Conservation (phyloP, 1,139 yeast species). For the Debaryomyces udenii region DNA sequence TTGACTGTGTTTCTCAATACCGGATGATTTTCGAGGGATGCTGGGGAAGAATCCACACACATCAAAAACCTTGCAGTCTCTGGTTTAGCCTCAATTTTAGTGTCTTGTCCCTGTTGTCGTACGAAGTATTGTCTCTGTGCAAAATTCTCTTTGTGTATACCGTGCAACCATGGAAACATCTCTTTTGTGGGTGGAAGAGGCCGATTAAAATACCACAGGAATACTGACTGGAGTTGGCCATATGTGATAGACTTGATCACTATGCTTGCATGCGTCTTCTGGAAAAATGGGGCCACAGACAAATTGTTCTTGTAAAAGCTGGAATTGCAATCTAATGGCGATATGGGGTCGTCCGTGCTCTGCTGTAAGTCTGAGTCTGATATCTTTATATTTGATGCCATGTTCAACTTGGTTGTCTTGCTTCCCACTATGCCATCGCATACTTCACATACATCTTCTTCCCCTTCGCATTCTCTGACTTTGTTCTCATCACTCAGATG, state of each 20-base stretch:
- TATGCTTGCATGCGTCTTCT: neutral
- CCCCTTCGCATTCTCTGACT: slow-evolving; percentile 13
- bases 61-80: slow-evolving; percentile 46
- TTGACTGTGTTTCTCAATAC: slow-evolving; percentile 65
- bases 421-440: slow-evolving; percentile 38
- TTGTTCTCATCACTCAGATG: slow-evolving; percentile 2
- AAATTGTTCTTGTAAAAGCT: slow-evolving; percentile 19
- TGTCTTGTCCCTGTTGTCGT: slow-evolving; percentile 27
- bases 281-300: neutral
- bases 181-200: slow-evolving; percentile 66
- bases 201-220: slow-evolving; percentile 51
- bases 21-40: slow-evolving; percentile 3
- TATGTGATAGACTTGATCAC: slow-evolving; percentile 28
- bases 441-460: slow-evolving; percentile 32
- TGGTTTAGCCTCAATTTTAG: slow-evolving; percentile 16
- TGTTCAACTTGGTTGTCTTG: slow-evolving; percentile 43
- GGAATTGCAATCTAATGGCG: slow-evolving; percentile 32
- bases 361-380: neutral
- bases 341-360: slow-evolving; percentile 7
- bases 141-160: slow-evolving; percentile 55
- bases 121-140: slow-evolving; percentile 51
- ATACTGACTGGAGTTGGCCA: slow-evolving; percentile 35
- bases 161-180: slow-evolving; percentile 94
- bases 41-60: slow-evolving; percentile 48
- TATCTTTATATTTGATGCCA: slow-evolving; percentile 13